Evolutionary conservation across 306 rosid species (phyloP).

Genomic region (Sicyos baderoa): DNA sequence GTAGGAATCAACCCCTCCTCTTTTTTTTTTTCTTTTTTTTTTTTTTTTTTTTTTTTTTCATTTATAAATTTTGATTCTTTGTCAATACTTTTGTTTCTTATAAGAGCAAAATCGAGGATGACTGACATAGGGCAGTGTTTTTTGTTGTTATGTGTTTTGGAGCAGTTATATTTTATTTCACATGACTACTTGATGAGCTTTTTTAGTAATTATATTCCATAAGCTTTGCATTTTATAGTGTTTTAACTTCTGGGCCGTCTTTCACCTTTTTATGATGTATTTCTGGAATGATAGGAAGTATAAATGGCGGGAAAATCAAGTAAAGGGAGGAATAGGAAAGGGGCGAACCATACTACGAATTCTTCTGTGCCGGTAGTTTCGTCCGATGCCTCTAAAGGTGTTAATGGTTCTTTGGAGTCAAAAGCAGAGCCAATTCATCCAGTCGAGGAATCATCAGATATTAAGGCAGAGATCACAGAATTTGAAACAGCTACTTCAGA

Average conservation of each 20-base stretch:
- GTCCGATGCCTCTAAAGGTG: constrained; percentile 20
- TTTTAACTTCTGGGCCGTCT: constrained; percentile 28
- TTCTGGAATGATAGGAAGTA: constrained; percentile 8
- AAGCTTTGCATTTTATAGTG: constrained; percentile 12
- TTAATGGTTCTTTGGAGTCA: constrained; percentile 18
- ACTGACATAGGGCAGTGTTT: neutral
- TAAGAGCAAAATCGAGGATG: neutral
- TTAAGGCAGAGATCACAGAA: constrained; percentile 35
- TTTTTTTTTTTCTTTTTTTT: too few relatives aligned
- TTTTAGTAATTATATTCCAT: neutral
- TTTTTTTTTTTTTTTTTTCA: too few relatives aligned
- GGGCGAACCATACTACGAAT: constrained; percentile 26
- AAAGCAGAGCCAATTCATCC: constrained; percentile 35
- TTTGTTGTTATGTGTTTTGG: neutral
- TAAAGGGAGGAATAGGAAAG: constrained; percentile 60
- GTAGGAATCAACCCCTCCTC: too few relatives aligned
- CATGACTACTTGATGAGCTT: too few relatives aligned
- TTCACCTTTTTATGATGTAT: neutral
- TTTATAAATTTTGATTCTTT: too few relatives aligned
- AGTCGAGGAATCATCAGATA: constrained; percentile 26
- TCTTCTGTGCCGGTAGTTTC: constrained; percentile 27
- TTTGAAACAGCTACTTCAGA: constrained; percentile 34
- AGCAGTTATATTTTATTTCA: neutral
- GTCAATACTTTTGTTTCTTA: neutral
- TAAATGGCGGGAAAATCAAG: constrained; percentile 86